phyloP scores from a whole-genome alignment of 2,329 filamentous ascomycete species.

The Alternaria triticimaculans region DNA sequence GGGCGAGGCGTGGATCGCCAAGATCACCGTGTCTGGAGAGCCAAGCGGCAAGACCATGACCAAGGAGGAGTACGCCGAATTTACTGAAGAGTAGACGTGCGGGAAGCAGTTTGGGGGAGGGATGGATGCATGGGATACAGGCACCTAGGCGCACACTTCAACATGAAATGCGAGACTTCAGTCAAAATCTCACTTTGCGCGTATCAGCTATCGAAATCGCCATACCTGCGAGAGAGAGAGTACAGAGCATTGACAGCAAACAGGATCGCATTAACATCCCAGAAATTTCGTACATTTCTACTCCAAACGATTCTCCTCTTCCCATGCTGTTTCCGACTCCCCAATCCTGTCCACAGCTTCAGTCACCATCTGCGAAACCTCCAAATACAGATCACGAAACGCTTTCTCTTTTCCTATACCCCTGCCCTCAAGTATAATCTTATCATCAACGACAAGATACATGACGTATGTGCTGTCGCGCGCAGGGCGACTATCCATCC shows the following conservation, averaged over 20 bases:
- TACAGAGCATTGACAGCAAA: not conserved
- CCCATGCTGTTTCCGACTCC: not conserved
- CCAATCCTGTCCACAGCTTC: not conserved
- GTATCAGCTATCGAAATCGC: too few species aligned
- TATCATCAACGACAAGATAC: not conserved
- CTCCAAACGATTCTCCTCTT: not conserved
- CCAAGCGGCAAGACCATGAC: constrained; percentile 69
- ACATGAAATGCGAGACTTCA: constrained; percentile 5
- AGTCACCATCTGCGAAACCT: not conserved
- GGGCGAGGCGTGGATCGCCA: constrained; percentile 90
- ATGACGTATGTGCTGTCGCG: not conserved
- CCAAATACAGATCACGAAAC: not conserved
- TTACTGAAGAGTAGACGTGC: constrained; percentile 61
- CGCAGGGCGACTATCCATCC: not conserved
- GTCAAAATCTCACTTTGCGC: not conserved
- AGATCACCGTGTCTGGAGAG: constrained; percentile 80
- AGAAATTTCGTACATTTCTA: not conserved
- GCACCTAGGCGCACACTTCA: constrained; percentile 13
- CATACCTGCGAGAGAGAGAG: not conserved
- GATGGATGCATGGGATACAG: not conserved
- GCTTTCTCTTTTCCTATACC: not conserved
- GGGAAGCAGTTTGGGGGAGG: not conserved
- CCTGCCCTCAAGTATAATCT: not conserved
- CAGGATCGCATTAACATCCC: not conserved
- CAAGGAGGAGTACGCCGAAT: constrained; percentile 76